These are phyloP conservation scores for Periconia digitata DNA, from an alignment of 2,329 filamentous ascomycete species.

Conservation along the genomic window DNA sequence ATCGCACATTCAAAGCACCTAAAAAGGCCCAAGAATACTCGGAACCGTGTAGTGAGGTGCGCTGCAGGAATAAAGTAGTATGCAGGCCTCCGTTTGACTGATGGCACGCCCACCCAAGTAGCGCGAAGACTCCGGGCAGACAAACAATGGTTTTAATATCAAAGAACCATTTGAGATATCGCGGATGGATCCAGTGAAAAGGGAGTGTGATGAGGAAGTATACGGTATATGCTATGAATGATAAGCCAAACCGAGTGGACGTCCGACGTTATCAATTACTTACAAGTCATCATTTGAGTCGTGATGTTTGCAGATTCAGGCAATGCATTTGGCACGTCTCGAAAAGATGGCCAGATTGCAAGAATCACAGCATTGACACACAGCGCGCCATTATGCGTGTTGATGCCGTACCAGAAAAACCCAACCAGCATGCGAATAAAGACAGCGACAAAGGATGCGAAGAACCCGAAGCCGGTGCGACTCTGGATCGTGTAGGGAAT, in stretches of 20 bases:
- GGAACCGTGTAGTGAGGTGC: background rate
- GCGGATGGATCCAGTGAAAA: background rate
- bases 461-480: background rate
- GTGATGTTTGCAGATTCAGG: constrained; percentile 40
- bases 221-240: background rate
- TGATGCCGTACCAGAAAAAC: constrained; percentile 5
- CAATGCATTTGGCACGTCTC: constrained; percentile 46
- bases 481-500: background rate
- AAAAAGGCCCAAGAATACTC: background rate
- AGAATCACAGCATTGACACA: background rate
- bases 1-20: background rate
- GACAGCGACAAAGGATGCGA: background rate
- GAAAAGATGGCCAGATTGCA: constrained; percentile 5
- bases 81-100: background rate
- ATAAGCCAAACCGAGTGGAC: too few relatives aligned
- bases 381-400: background rate
- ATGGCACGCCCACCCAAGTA: background rate
- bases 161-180: background rate
- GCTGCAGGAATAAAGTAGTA: background rate
- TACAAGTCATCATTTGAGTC: constrained; percentile 11
- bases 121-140: background rate
- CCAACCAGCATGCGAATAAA: constrained; percentile 1
- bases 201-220: background rate
- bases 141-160: background rate
- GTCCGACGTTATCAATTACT: too few relatives aligned